Evolutionary conservation across 805 yeast genomes (phyloP), one percentile per base, ranked within the genome.

Genomic region (Starmerella floricola): DNA sequence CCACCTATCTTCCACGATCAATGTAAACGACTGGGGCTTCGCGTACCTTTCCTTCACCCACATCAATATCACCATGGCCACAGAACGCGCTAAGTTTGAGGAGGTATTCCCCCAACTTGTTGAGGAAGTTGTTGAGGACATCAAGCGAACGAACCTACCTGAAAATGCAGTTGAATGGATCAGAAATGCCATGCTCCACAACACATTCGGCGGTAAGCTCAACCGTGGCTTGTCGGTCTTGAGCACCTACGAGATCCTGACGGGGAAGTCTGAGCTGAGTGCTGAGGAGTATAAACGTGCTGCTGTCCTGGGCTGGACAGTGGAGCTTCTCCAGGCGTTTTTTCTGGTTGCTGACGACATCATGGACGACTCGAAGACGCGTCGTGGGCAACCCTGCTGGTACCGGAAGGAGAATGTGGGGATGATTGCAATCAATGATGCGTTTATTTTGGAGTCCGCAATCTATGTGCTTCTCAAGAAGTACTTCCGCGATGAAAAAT

Each of bases 351-450:
- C 97, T 26, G 98, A 91, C 62, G 98, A 91, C 62, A 91, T 91
- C 77, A 91, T 91, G 98, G 98, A 91, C 63, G 76, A 77, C 53
- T 82, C 95, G 27, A 80, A 84, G 62, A 91, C 98, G 32, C 82
- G 98, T 72, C 79, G 98, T 63, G 98, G 96, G 46, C 96, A 88
- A 66, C 91, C 95, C 52, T 91, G 98, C 65, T 91, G 98, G 98
- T 91, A 86, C 69, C 76, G 71, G 58, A 76, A 73, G 52, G 62
- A 63, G 28, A 76, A 75, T 31, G 95, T 91, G 46, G 84, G 83
- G 31, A 85, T 85, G 61, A 79, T 91, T 60, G 98, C 99, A 46
- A 91, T 91, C 64, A 91, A 91, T 59, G 99, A 91, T 60, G 76
- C 98, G 3, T 91, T 91, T 63, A 84, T 91, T 91, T 72, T 91